Evolutionary conservation across 768 basidiomycete genomes (phyloP).

Genomic region (Serendipita vermifera): DNA sequence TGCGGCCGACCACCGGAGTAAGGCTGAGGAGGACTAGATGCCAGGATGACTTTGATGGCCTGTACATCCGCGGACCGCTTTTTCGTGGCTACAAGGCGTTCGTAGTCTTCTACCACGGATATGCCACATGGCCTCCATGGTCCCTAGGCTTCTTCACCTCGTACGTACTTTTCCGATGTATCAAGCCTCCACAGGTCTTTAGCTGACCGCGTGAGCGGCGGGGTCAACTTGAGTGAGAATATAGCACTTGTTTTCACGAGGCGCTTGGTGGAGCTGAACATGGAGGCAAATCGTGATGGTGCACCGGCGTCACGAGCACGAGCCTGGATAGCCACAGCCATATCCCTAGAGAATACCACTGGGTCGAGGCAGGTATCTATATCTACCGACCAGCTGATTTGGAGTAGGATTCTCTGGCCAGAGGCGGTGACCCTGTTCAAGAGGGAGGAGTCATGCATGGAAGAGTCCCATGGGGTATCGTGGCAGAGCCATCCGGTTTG

Average conservation of each 20-base stretch:
- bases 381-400: constrained; percentile 62
- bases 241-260: constrained; percentile 69
- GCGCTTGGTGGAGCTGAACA: constrained; percentile 67
- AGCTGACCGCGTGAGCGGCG: constrained; percentile 73
- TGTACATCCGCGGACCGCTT: constrained; percentile 77
- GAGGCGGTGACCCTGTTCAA: constrained; percentile 74
- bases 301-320: constrained; percentile 81
- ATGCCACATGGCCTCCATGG: constrained; percentile 82
- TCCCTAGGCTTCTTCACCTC: constrained; percentile 74
- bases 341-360: constrained; percentile 77
- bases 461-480: constrained; percentile 93
- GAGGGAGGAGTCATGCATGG: constrained; percentile 71
- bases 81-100: constrained; percentile 56
- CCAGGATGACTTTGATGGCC: constrained; percentile 66
- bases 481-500: constrained; percentile 71
- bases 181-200: constrained; percentile 91
- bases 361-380: constrained; percentile 79
- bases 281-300: constrained; percentile 60
- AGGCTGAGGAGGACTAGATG: constrained; percentile 27
- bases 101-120: constrained; percentile 78
- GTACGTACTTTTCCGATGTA: constrained; percentile 88
- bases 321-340: constrained; percentile 69
- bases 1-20: constrained; percentile 57
- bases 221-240: constrained; percentile 68
- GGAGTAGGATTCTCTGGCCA: constrained; percentile 67